These are phyloP conservation scores for Candida silvicultrix DNA, from an alignment of 805 yeast genomes.

Conservation along the genomic window DNA sequence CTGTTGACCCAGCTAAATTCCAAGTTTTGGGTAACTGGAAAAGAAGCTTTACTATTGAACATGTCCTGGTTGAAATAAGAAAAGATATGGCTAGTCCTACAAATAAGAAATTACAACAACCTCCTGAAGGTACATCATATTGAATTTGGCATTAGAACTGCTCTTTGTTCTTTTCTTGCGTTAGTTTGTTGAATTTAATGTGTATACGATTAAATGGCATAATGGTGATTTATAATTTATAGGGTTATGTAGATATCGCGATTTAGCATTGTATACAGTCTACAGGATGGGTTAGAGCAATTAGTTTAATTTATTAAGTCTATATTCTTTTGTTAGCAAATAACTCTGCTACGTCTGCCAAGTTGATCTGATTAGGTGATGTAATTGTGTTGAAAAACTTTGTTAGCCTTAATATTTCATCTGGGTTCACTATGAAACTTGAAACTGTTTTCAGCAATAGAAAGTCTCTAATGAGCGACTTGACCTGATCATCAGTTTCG, in stretches of 20 bases:
- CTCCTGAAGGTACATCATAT: slow-evolving; percentile 80
- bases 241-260: too few relatives aligned
- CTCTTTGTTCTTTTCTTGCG: background rate
- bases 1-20: slow-evolving; percentile 46
- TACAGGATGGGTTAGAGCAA: too few relatives aligned
- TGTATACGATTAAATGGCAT: background rate
- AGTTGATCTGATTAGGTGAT: background rate
- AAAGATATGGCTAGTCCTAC: slow-evolving; percentile 81
- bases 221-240: background rate
- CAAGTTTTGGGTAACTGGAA: slow-evolving; percentile 80
- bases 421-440: slow-evolving; percentile 1
- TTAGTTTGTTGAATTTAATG: background rate
- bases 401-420: background rate
- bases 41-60: slow-evolving; percentile 87
- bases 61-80: slow-evolving; percentile 81
- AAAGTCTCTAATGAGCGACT: slow-evolving; percentile 9
- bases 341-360: background rate
- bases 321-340: background rate
- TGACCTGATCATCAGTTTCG: slow-evolving; percentile 5
- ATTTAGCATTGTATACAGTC: too few relatives aligned
- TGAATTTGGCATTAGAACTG: background rate
- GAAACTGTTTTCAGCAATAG: slow-evolving; percentile 11
- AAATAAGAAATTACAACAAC: slow-evolving; percentile 85
- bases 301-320: background rate
- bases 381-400: background rate